Evolutionary conservation across 1,284 basidiomycete species (phyloP).

Genomic region (Ustilago hordei): DNA sequence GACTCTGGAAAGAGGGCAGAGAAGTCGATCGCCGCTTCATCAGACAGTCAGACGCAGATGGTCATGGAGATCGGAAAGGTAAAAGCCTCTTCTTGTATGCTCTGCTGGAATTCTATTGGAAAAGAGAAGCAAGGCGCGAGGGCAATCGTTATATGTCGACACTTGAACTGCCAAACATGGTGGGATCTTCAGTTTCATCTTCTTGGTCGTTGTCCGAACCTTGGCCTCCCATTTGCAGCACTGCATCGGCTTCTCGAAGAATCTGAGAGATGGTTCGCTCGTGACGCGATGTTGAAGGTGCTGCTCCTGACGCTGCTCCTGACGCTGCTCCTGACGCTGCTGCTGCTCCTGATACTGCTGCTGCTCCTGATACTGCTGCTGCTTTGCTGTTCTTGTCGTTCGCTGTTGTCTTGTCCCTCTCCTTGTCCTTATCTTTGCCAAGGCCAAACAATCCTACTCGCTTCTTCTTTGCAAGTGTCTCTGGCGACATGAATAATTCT

Average conservation of each 20-base stretch:
- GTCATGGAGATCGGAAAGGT: slow-evolving; percentile 7
- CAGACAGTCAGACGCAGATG: slow-evolving; percentile 9
- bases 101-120: not conserved
- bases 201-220: slow-evolving; percentile 16
- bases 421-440: slow-evolving; percentile 31
- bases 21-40: not conserved
- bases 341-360: slow-evolving; percentile 1
- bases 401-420: slow-evolving; percentile 6
- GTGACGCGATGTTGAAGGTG: slow-evolving; percentile 14
- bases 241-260: slow-evolving; percentile 52
- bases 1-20: not conserved
- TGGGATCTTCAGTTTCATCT: slow-evolving; percentile 28
- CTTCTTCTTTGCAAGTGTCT: slow-evolving; percentile 36
- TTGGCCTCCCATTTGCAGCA: slow-evolving; percentile 25
- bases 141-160: slow-evolving; percentile 10
- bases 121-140: too few species aligned
- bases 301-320: not conserved
- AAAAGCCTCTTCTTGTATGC: not conserved
- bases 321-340: not conserved
- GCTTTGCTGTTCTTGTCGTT: slow-evolving; percentile 7
- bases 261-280: slow-evolving; percentile 56
- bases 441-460: slow-evolving; percentile 30
- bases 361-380: not conserved
- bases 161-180: slow-evolving; percentile 42
- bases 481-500: slow-evolving; percentile 25